A percentile compares a stretch with the other conserved stretches of the same genome.
phyloP scores from a whole-genome alignment of 2,329 filamentous ascomycete genomes.

The Dendryphion nanum region DNA sequence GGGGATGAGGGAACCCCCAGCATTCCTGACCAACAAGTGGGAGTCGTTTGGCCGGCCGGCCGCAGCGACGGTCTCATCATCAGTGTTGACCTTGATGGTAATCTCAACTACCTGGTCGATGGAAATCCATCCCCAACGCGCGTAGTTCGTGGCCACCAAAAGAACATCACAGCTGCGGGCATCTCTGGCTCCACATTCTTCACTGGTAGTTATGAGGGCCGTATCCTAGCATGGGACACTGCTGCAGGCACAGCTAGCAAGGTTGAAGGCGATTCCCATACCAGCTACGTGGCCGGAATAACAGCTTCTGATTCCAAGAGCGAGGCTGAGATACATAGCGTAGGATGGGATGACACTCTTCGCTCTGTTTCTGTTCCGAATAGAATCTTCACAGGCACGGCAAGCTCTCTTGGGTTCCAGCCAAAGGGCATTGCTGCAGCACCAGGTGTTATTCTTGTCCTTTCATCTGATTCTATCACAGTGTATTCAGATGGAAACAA shows the following conservation, averaged over 20 bases:
- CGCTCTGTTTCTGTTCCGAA: constrained; percentile 73
- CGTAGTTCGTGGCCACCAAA: constrained; percentile 84
- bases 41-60: constrained; percentile 83
- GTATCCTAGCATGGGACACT: constrained; percentile 81
- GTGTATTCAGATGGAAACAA: constrained; percentile 59
- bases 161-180: constrained; percentile 78
- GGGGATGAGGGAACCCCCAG: constrained; percentile 71
- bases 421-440: constrained; percentile 70
- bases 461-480: constrained; percentile 56
- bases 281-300: constrained; percentile 81
- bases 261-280: constrained; percentile 78
- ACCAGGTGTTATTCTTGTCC: constrained; percentile 52
- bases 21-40: constrained; percentile 85
- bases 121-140: constrained; percentile 67
- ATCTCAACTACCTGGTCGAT: constrained; percentile 83
- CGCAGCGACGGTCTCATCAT: constrained; percentile 85
- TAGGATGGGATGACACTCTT: constrained; percentile 92
- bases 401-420: constrained; percentile 70
- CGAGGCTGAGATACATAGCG: constrained; percentile 66
- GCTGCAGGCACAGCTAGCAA: constrained; percentile 65
- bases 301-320: constrained; percentile 44
- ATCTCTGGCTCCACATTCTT: constrained; percentile 65
- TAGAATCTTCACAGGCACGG: constrained; percentile 70
- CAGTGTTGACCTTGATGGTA: constrained; percentile 81
- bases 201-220: constrained; percentile 91